Percentiles rank a stretch among this genome's conserved stretches.
phyloP scores from a whole-genome alignment of 176 grass and related monocot species.

The Cymbopogon citratus region DNA sequence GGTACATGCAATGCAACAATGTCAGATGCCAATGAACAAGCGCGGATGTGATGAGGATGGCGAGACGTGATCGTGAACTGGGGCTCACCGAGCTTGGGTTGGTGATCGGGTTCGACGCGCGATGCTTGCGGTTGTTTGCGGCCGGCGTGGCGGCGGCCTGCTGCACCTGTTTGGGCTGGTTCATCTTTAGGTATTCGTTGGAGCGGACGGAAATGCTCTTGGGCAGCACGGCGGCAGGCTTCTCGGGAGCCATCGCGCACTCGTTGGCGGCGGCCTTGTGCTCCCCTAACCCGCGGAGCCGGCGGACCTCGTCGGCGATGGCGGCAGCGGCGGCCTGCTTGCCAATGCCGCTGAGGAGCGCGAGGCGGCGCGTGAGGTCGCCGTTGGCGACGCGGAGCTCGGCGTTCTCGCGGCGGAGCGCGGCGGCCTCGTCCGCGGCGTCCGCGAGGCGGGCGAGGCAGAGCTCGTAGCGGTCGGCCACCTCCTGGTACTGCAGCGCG shows the following conservation, averaged over 20 bases:
- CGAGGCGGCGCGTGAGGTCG: conserved; percentile 60
- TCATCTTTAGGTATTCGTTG: conserved; percentile 73
- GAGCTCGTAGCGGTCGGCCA: conserved; percentile 78
- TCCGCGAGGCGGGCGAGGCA: conserved; percentile 83
- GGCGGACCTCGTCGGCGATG: conserved; percentile 54
- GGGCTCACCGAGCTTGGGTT: conserved; percentile 48
- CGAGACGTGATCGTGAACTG: not conserved
- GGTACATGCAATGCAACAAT: not conserved
- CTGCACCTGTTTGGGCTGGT: conserved; percentile 14
- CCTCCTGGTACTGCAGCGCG: conserved; percentile 80
- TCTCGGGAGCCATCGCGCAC: conserved; percentile 29
- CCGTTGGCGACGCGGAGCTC: conserved; percentile 62
- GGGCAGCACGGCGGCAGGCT: conserved; percentile 39
- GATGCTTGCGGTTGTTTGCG: conserved; percentile 21
- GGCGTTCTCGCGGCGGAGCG: conserved; percentile 63
- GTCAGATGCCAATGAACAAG: conserved; percentile 3
- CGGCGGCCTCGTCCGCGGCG: conserved; percentile 51
- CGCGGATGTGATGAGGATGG: not conserved
- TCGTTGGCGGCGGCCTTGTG: conserved; percentile 21
- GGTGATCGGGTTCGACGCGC: conserved; percentile 24
- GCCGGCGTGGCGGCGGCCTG: not conserved
- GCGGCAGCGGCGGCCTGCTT: conserved; percentile 39
- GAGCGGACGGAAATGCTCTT: conserved; percentile 93
- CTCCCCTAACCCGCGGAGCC: conserved; percentile 27
- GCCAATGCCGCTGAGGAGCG: conserved; percentile 28